phyloP scores from a whole-genome alignment of 192 early-diverging fungal genomes.

The Coemansia sp. region DNA sequence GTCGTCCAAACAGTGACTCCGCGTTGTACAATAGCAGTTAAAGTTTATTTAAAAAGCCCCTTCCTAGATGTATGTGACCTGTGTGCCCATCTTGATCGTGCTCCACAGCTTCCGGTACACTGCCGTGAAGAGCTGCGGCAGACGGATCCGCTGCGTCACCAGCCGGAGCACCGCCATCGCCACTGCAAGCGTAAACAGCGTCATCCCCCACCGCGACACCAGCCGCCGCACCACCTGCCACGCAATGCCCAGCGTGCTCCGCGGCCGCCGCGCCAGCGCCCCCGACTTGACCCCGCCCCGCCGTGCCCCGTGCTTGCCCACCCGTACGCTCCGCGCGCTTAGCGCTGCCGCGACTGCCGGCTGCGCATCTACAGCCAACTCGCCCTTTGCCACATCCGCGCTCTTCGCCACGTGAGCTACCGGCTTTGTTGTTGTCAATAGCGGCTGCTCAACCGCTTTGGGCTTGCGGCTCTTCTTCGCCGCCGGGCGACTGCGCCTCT shows the following conservation, averaged over 20 bases:
- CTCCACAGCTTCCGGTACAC: constrained; percentile 35
- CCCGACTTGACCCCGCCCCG: constrained; percentile 5
- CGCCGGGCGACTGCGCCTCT: neutral
- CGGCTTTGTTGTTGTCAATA: too few relatives aligned
- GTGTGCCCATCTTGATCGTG: constrained; percentile 45
- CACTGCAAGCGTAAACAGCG: constrained; percentile 40
- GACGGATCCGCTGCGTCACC: constrained; percentile 29
- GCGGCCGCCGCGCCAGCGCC: constrained; percentile 19
- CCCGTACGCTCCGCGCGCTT: neutral
- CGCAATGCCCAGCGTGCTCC: constrained; percentile 17
- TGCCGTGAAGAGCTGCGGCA: constrained; percentile 25
- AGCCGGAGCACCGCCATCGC: constrained; percentile 35
- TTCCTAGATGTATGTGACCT: constrained; percentile 40
- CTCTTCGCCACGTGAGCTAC: too few relatives aligned
- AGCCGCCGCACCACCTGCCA: constrained; percentile 41
- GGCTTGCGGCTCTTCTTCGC: constrained; percentile 9
- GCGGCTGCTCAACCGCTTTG: neutral
- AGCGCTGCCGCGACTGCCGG: neutral
- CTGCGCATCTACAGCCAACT: neutral
- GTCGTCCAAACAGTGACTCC: constrained; percentile 19
- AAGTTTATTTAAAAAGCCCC: neutral
- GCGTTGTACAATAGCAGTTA: neutral
- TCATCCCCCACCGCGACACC: constrained; percentile 47
- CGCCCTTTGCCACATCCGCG: too few relatives aligned
- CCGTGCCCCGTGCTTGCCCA: neutral